A percentile compares a stretch with the other conserved stretches of the same genome.
Conservation (phyloP, 2,329 filamentous ascomycete genomes). For the Trichoderma lentiforme region DNA sequence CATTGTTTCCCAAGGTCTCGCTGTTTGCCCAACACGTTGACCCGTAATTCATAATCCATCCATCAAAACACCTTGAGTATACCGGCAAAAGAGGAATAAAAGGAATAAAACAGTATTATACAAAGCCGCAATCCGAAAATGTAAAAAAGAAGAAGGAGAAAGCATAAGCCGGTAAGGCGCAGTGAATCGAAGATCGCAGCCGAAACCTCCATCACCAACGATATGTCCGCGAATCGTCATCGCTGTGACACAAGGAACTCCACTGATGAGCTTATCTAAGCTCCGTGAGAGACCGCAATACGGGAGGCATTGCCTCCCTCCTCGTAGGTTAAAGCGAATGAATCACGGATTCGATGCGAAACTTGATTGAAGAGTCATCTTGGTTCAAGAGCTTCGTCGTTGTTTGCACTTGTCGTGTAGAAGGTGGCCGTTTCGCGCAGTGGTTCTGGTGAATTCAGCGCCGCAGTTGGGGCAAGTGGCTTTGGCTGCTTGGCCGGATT, state of each 20-base stretch:
- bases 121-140: conserved; percentile 1
- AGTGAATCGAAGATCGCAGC: neutral
- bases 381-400: conserved; percentile 30
- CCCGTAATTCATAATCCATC: conserved; percentile 13
- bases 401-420: conserved; percentile 91
- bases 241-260: conserved; percentile 6
- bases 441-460: conserved; percentile 87
- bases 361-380: conserved; percentile 5
- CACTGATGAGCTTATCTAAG: neutral
- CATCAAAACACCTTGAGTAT: conserved; percentile 1
- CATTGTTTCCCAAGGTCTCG: neutral
- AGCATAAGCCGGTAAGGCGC: neutral
- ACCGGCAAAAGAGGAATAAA: neutral
- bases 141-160: neutral
- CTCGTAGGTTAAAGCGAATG: conserved; percentile 15
- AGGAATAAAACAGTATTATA: neutral
- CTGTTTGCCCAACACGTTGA: conserved; percentile 1
- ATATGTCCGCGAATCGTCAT: conserved; percentile 15
- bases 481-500: conserved; percentile 86
- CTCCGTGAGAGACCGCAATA: conserved; percentile 4
- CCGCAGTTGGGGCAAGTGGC: conserved; percentile 87
- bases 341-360: conserved; percentile 19
- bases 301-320: conserved; percentile 4
- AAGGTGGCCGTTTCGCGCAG: conserved; percentile 81
- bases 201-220: conserved; percentile 8